Conservation (phyloP, 1,284 basidiomycete genomes). For the Caloboletus firmus region DNA sequence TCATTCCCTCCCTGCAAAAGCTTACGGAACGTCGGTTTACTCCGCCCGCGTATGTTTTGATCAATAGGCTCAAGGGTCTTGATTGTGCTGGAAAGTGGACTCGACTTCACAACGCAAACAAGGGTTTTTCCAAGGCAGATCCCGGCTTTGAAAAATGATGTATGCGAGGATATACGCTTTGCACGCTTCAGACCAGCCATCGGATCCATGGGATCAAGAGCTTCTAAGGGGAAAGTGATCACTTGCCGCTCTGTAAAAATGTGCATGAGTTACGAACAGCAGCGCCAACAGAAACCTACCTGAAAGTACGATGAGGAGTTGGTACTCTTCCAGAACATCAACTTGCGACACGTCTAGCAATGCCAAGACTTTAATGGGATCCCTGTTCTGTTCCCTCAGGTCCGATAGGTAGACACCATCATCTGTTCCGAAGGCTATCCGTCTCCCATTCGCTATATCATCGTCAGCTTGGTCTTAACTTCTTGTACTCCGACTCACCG, state of each 20-base stretch:
- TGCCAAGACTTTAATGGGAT: constrained; percentile 89
- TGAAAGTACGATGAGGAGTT: constrained; percentile 93
- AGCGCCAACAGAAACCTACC: constrained; percentile 47
- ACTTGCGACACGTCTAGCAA: constrained; percentile 92
- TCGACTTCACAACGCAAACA: constrained; percentile 97
- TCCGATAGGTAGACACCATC: constrained; percentile 96
- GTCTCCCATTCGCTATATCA: constrained; percentile 74
- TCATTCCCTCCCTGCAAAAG: constrained; percentile 94
- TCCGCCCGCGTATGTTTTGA: constrained; percentile 77
- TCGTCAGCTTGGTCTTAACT: constrained; percentile 9
- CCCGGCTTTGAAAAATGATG: constrained; percentile 97
- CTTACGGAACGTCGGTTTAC: constrained; percentile 93
- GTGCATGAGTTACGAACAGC: constrained; percentile 3
- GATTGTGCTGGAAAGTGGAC: constrained; percentile 93
- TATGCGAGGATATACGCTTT: constrained; percentile 94
- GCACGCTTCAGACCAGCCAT: constrained; percentile 89
- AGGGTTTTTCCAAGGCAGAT: constrained; percentile 92
- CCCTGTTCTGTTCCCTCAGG: constrained; percentile 71
- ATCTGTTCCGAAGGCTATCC: constrained; percentile 94
- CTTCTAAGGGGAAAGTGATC: constrained; percentile 94
- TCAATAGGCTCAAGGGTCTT: constrained; percentile 98
- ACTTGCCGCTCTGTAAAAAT: constrained; percentile 79
- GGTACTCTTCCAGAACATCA: constrained; percentile 95
- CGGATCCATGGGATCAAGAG: constrained; percentile 88
- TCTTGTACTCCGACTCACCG: constrained; percentile 55